Evolutionary conservation across 768 basidiomycete genomes (phyloP).

Genomic region (Pisolithus microcarpus): DNA sequence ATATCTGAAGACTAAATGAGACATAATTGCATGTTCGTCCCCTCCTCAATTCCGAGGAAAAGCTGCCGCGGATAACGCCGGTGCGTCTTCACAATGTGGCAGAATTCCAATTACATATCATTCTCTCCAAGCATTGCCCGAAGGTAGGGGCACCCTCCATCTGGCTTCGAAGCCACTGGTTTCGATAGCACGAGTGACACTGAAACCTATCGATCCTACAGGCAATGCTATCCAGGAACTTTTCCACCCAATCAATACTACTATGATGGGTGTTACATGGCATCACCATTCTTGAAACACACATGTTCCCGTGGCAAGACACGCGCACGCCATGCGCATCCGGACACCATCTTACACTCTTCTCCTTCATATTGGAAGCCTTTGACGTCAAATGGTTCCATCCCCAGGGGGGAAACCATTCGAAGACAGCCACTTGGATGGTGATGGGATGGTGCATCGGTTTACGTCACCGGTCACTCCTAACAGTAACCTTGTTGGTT

Average conservation of each 20-base stretch:
- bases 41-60: background rate
- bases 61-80: background rate
- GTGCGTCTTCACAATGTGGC: background rate
- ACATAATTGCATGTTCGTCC: background rate
- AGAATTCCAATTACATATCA: background rate
- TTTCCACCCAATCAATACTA: too few species aligned
- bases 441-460: background rate
- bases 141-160: background rate
- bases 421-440: background rate
- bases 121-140: too few species aligned
- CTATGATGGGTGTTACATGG: constrained; percentile 1
- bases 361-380: background rate
- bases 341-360: constrained; percentile 5
- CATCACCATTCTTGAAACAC: constrained; percentile 13
- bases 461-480: too few species aligned
- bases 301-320: constrained; percentile 23
- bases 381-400: background rate
- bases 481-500: background rate
- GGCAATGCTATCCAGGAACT: too few species aligned
- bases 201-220: too few species aligned
- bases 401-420: background rate
- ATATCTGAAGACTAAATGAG: background rate
- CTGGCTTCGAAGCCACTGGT: too few species aligned
- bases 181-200: too few species aligned
- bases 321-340: constrained; percentile 20